Evolutionary conservation across 192 early-diverging fungal genomes (phyloP), one percentile per base, ranked within the genome.

Genomic region (Coemansia sp.): DNA sequence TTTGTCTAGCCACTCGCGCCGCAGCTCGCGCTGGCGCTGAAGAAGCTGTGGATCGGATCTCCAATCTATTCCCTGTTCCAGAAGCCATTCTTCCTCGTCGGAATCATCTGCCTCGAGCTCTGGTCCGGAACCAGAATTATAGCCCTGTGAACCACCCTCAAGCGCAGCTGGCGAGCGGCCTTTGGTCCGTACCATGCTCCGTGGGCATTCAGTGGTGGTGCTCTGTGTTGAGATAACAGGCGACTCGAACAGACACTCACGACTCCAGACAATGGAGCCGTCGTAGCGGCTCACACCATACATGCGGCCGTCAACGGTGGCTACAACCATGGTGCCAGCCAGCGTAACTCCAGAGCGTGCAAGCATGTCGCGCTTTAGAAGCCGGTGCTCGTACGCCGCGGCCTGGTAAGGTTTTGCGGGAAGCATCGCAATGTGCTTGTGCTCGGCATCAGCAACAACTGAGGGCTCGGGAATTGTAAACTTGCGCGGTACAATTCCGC

Each of bases 21-120:
- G 72, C 52, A 50, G 69, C 62, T 64, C 65, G 18, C 69, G 74
- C 60, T 71, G 68, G 8, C 57, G 60, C 64, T 71, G 64, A n/a
- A 68, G 69, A 19, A 71, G 56, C 51, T 76, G 69, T 4, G 77
- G 62, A 21, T 74, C 68, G 2, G 77, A 80, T 24, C 72, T 64
- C 77, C 77, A 80, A 60, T 80, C 77, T 10, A 80, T 80, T 2
- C 77, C 77, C 48, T 80, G 77, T 38, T 80, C 77, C 49, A 80
- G 64, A 18, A 80, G 68, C 77, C 77, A 80, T 55, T 80, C 77
- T 26, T 80, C 77, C 49, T 78, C 76, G 60, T 26, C 24, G 28
- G n/a, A 19, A 53, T 44, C 51, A 22, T 28, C 27, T 7, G 19
- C 7, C 4, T 61, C 30, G 19, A 31, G 32, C 38, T 57, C 49